Percentiles rank a stretch among this genome's conserved stretches.
Conservation (phyloP, 148 eudicot species). For the Arbutus unedo region DNA sequence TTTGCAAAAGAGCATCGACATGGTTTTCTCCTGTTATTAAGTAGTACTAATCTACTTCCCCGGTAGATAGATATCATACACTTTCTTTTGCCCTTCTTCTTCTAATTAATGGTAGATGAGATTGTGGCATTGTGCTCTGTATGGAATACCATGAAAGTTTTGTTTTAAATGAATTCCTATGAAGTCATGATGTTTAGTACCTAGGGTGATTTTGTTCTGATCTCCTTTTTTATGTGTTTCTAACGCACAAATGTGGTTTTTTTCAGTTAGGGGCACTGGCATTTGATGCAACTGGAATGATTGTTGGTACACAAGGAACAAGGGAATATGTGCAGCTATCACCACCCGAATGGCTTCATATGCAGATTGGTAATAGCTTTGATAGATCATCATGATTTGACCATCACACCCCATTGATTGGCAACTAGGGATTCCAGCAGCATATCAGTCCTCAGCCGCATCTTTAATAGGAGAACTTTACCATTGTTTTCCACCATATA, state of each 20-base stretch:
- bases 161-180: not conserved
- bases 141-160: not conserved
- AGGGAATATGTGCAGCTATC: slow-evolving; percentile 61
- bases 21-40: not conserved
- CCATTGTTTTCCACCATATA: not conserved
- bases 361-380: slow-evolving; percentile 71
- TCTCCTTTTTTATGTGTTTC: not conserved
- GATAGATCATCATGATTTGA: slow-evolving; percentile 54
- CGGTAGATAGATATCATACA: not conserved
- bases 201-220: not conserved
- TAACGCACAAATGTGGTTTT: slow-evolving; percentile 18
- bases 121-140: not conserved
- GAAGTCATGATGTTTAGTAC: too few species aligned
- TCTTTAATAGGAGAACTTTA: not conserved
- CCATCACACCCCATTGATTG: not conserved
- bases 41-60: not conserved
- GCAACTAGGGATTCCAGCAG: slow-evolving; percentile 2
- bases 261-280: slow-evolving; percentile 51
- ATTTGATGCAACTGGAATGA: slow-evolving; percentile 60
- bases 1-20: not conserved
- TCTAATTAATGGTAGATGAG: not conserved
- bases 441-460: not conserved
- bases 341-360: slow-evolving; percentile 83
- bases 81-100: not conserved
- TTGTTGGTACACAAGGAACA: slow-evolving; percentile 56